Percentiles rank a stretch among this genome's conserved stretches.
These are phyloP conservation scores for Reticulascus tulasneorum DNA, from an alignment of 2,329 filamentous ascomycete species.

Conservation along the genomic window DNA sequence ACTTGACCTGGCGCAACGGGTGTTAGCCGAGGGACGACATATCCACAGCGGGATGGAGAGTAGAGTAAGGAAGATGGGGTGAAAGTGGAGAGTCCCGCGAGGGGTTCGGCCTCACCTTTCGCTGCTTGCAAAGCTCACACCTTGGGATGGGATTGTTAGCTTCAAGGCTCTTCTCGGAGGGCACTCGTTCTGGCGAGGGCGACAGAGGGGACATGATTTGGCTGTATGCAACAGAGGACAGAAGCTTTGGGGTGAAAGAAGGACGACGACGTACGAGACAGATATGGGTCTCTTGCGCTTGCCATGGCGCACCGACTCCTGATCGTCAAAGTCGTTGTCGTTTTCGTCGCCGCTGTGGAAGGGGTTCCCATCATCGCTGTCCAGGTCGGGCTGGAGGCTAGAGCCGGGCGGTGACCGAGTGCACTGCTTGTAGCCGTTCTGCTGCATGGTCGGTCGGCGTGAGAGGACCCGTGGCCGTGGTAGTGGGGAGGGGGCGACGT, in stretches of 20 bases:
- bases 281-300: constrained; percentile 60
- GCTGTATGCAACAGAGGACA: constrained; percentile 6
- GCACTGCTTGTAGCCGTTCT: constrained; percentile 14
- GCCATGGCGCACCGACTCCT: constrained; percentile 37
- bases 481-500: constrained; percentile 1
- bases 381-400: constrained; percentile 25
- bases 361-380: constrained; percentile 44
- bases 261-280: constrained; percentile 48
- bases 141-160: constrained; percentile 41
- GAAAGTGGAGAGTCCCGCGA: no score
- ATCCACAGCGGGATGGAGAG: constrained; percentile 1
- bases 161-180: constrained; percentile 17
- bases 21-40: constrained; percentile 12
- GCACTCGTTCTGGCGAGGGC: constrained; percentile 14
- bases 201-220: constrained; percentile 7
- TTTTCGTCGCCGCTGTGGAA: constrained; percentile 40
- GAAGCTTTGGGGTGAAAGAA: constrained; percentile 9
- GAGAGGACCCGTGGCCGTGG: constrained; percentile 1
- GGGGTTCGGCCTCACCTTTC: constrained; percentile 72
- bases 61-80: neutral
- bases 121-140: constrained; percentile 75
- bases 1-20: constrained; percentile 54
- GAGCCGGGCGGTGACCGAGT: constrained; percentile 13
- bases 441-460: constrained; percentile 12
- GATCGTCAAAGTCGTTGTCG: constrained; percentile 40